These are phyloP conservation scores for Tetracentron sinense DNA, from an alignment of 164 flowering plant genomes.

Conservation along the genomic window DNA sequence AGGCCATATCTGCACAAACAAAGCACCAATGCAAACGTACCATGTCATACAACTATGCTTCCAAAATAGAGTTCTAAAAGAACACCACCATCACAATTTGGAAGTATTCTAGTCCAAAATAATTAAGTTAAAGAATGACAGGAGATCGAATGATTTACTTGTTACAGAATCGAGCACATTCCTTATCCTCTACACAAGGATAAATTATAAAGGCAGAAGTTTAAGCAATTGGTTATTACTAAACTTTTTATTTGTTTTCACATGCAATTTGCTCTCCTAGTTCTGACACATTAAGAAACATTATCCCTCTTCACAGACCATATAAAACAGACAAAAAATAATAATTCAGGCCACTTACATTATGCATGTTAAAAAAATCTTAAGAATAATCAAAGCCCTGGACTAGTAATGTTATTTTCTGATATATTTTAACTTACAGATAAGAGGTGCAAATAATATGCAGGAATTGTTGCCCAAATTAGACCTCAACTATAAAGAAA, in stretches of 20 bases:
- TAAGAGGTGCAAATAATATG: no score
- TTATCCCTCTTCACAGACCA: background rate
- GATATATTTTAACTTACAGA: no score
- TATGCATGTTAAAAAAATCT: background rate
- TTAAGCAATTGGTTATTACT: no score
- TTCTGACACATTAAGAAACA: background rate
- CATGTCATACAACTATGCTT: background rate
- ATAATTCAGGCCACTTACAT: background rate
- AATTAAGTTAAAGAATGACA: background rate
- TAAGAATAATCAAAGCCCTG: no score
- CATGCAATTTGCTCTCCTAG: background rate
- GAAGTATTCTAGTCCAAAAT: background rate
- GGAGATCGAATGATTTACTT: background rate
- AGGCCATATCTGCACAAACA: slow-evolving; percentile 90
- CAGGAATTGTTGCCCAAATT: no score
- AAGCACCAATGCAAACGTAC: slow-evolving; percentile 9
- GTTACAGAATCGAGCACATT: background rate
- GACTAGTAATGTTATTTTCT: no score
- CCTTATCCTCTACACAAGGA: background rate
- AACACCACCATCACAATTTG: background rate
- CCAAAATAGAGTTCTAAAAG: background rate
- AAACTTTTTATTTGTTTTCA: no score
- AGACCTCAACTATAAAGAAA: no score
- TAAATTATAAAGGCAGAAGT: background rate
- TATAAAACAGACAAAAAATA: background rate